These are phyloP conservation scores for Backusella circina DNA, from an alignment of 192 early-diverging fungal species.

Conservation along the genomic window DNA sequence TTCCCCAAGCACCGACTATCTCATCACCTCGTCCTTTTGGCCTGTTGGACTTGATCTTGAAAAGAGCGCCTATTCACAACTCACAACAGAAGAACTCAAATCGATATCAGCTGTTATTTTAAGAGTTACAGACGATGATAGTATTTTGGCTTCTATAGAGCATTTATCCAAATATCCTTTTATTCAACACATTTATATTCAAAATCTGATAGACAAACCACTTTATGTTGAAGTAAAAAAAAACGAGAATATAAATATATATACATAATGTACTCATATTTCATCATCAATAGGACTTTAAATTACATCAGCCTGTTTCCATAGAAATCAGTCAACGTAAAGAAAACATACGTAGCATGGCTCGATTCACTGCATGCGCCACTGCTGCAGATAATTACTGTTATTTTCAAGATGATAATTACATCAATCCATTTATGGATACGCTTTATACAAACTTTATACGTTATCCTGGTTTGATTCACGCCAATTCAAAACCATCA, in stretches of 20 bases:
- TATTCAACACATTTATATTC: slow-evolving; percentile 51
- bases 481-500: slow-evolving; percentile 47
- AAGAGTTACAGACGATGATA: slow-evolving; percentile 13
- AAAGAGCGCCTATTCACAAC: neutral
- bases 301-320: slow-evolving; percentile 18
- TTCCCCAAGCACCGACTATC: neutral
- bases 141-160: slow-evolving; percentile 39
- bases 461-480: slow-evolving; percentile 45
- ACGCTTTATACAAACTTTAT: slow-evolving; percentile 56
- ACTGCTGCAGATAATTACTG: slow-evolving; percentile 48
- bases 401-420: slow-evolving; percentile 55
- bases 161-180: slow-evolving; percentile 50
- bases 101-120: slow-evolving; percentile 52
- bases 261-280: neutral
- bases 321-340: slow-evolving; percentile 38
- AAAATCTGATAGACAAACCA: slow-evolving; percentile 37
- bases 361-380: slow-evolving; percentile 52
- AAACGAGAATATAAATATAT: neutral
- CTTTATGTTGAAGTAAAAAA: neutral
- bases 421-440: slow-evolving; percentile 53
- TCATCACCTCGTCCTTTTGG: neutral
- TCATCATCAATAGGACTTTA: slow-evolving; percentile 21
- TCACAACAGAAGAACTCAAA: slow-evolving; percentile 15
- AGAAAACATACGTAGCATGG: slow-evolving; percentile 49
- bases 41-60: neutral